phyloP scores from a whole-genome alignment of 768 basidiomycete species.

The Suillus discolor region DNA sequence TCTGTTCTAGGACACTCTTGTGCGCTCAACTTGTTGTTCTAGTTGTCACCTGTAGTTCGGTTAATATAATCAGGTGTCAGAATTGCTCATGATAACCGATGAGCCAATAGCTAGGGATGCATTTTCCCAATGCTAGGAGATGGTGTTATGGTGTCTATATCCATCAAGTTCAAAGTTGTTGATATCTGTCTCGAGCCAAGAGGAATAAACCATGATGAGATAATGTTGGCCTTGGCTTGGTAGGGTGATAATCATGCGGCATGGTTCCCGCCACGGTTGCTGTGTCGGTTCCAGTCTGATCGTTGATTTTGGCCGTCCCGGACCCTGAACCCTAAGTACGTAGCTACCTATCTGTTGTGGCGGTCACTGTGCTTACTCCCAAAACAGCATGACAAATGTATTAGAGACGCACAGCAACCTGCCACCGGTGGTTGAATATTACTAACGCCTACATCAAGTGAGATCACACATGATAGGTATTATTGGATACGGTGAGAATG shows the following conservation, averaged over 20 bases:
- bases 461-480: background rate
- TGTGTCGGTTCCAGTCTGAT: background rate
- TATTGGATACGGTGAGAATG: background rate
- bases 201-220: background rate
- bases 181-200: background rate
- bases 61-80: conserved; percentile 5
- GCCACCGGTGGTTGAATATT: background rate
- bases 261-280: background rate
- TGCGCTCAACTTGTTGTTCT: conserved; percentile 9
- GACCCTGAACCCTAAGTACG: background rate
- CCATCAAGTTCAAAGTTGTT: background rate
- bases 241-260: background rate
- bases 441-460: background rate
- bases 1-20: conserved; percentile 1
- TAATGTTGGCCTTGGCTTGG: background rate
- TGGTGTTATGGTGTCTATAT: background rate
- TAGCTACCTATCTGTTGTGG: background rate
- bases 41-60: conserved; percentile 7
- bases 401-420: background rate
- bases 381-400: background rate
- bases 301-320: background rate
- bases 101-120: background rate
- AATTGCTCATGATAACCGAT: background rate
- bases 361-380: background rate
- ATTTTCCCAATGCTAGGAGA: background rate